These are phyloP conservation scores for Chrysoporthe austroafricana DNA, from an alignment of 2,329 filamentous ascomycete genomes.

Conservation along the genomic window DNA sequence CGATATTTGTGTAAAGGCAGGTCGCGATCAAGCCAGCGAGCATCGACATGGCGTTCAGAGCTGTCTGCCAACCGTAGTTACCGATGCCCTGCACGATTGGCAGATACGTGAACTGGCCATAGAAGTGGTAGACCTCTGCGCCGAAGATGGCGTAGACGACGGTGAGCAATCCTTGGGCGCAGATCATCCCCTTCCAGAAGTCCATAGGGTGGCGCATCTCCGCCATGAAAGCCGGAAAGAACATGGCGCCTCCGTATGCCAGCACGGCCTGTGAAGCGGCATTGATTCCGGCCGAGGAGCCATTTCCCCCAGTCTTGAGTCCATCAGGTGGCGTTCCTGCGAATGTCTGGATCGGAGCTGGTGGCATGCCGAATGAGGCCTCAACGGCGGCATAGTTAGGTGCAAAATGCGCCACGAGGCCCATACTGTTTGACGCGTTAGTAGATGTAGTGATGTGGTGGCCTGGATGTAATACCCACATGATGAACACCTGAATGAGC, in stretches of 20 bases:
- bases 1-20: constrained; percentile 54
- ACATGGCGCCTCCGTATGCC: constrained; percentile 57
- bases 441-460: constrained; percentile 32
- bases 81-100: constrained; percentile 43
- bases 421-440: constrained; percentile 2
- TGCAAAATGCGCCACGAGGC: constrained; percentile 27
- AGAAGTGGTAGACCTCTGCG: constrained; percentile 42
- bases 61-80: constrained; percentile 46
- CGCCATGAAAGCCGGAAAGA: constrained; percentile 59
- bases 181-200: constrained; percentile 44
- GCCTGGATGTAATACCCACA: neutral
- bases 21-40: constrained; percentile 47
- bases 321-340: constrained; percentile 5
- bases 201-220: constrained; percentile 47
- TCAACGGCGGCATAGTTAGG: constrained; percentile 48
- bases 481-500: neutral
- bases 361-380: constrained; percentile 37
- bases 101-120: constrained; percentile 47
- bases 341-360: constrained; percentile 37
- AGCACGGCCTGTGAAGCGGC: constrained; percentile 56
- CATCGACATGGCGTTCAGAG: constrained; percentile 46
- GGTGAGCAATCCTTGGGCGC: constrained; percentile 43
- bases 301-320: constrained; percentile 43
- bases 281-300: constrained; percentile 48
- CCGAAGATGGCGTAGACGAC: constrained; percentile 43